These are phyloP conservation scores for Pseudogymnoascus sp. DNA, from an alignment of 2,329 filamentous ascomycete species.

Conservation along the genomic window DNA sequence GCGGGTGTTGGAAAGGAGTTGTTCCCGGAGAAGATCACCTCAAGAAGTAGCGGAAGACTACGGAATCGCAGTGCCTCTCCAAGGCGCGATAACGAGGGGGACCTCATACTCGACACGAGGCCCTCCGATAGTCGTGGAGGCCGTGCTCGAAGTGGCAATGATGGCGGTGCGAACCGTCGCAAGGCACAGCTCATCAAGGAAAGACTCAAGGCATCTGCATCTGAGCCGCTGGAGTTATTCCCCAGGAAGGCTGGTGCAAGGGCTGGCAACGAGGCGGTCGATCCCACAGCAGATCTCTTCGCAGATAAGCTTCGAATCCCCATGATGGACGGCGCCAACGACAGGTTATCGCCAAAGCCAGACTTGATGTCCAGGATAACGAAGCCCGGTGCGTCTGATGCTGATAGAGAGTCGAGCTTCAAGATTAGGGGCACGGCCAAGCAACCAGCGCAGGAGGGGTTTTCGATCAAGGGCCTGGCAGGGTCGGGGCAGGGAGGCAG, in stretches of 20 bases:
- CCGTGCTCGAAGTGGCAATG: constrained; percentile 15
- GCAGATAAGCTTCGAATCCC: constrained; percentile 42
- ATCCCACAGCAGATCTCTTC: constrained; percentile 46
- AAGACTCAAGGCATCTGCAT: constrained; percentile 19
- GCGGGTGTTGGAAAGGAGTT: constrained; percentile 45
- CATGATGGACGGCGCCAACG: constrained; percentile 38
- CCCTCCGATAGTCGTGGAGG: constrained; percentile 16
- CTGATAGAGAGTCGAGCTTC: constrained; percentile 36
- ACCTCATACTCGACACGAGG: constrained; percentile 14
- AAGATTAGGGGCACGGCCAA: constrained; percentile 54
- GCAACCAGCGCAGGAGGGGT: constrained; percentile 39
- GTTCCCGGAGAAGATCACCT: constrained; percentile 41
- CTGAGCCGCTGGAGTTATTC: constrained; percentile 44
- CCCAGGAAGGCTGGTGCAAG: constrained; percentile 39
- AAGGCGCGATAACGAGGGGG: constrained; percentile 30
- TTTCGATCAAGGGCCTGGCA: constrained; percentile 61
- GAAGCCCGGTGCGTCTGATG: neutral
- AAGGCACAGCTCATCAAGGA: constrained; percentile 38
- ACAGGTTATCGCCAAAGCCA: constrained; percentile 19
- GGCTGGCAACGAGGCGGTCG: constrained; percentile 45
- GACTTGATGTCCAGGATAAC: constrained; percentile 21
- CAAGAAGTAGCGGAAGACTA: constrained; percentile 25
- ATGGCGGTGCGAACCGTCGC: constrained; percentile 34
- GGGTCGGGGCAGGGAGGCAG: constrained; percentile 47
- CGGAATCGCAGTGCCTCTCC: constrained; percentile 29